Percentiles rank a stretch among this genome's conserved stretches.
Evolutionary conservation across 202 grass and related monocot genomes (phyloP).

Genomic region (Bolboschoenoplectus hybrid): DNA sequence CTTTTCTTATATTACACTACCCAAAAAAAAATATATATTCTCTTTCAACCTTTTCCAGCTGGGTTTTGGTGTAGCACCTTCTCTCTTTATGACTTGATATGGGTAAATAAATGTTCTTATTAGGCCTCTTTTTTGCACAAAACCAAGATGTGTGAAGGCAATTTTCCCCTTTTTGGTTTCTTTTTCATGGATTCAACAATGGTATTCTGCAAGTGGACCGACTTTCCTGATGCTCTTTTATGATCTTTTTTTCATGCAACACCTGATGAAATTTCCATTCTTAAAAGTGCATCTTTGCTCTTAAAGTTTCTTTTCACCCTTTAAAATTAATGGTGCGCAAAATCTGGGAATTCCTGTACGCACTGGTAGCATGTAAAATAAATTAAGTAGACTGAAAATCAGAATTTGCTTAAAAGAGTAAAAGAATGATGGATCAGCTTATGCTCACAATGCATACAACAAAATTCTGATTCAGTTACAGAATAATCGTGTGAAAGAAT

Average conservation of each 20-base stretch:
- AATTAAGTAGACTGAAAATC: not conserved
- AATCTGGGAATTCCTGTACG: not conserved
- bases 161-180: not conserved
- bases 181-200: not conserved
- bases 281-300: not conserved
- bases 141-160: no score
- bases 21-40: not conserved
- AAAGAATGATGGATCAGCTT: not conserved
- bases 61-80: no score
- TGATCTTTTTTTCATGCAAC: not conserved
- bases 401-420: constrained; percentile 5
- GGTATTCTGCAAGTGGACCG: not conserved
- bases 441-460: not conserved
- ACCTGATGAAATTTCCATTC: not conserved
- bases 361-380: not conserved
- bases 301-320: not conserved
- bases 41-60: not conserved
- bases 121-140: no score
- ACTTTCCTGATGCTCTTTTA: not conserved
- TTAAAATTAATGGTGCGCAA: not conserved
- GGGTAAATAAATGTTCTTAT: no score
- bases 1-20: not conserved
- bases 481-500: not conserved
- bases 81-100: no score
- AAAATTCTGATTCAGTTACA: not conserved